These are phyloP conservation scores for Colletotrichum kahawae DNA, from an alignment of 2,329 filamentous ascomycete species.

Conservation along the genomic window DNA sequence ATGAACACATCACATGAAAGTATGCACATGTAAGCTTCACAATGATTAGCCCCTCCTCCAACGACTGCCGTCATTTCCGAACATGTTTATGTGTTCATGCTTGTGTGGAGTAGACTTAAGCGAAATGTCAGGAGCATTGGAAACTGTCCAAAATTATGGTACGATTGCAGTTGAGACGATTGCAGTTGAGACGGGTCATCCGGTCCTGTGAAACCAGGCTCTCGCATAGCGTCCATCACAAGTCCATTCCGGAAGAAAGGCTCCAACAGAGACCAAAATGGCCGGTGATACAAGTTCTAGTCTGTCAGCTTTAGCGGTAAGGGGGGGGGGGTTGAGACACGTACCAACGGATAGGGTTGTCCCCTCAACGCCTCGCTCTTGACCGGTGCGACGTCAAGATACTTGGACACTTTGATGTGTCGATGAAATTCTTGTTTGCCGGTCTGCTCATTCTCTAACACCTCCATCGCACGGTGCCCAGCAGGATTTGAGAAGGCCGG, in stretches of 20 bases:
- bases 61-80: not conserved
- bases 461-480: not conserved
- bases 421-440: not conserved
- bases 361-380: not conserved
- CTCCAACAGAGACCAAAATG: not conserved
- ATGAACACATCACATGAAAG: not conserved
- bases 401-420: not conserved
- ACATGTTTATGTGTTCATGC: not conserved
- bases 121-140: not conserved
- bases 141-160: not conserved
- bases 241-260: not conserved
- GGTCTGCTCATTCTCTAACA: not conserved
- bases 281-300: not conserved
- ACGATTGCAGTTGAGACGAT: not conserved
- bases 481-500: not conserved
- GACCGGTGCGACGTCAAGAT: not conserved
- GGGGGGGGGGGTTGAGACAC: not conserved
- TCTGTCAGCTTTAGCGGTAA: not conserved
- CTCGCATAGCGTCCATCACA: not conserved
- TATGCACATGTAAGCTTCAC: not conserved
- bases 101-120: not conserved
- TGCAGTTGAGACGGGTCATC: not conserved
- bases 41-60: not conserved
- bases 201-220: not conserved
- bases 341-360: not conserved